phyloP scores from a whole-genome alignment of 2,329 filamentous ascomycete species.

The Botrytis cinerea region DNA sequence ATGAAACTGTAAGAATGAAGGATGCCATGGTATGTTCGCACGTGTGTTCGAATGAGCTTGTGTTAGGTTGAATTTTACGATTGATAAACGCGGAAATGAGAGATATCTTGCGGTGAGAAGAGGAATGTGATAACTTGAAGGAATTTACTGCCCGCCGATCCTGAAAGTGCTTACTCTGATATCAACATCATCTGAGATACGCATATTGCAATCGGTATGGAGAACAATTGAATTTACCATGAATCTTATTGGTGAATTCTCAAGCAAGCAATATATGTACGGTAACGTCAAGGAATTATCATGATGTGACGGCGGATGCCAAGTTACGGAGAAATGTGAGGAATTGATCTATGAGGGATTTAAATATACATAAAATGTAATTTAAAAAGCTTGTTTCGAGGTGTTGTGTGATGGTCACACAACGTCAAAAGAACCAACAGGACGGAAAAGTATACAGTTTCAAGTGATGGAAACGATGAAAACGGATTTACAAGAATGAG shows the following conservation, averaged over 20 bases:
- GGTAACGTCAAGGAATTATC: background rate
- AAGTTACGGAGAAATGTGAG: constrained; percentile 14
- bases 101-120: background rate
- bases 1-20: background rate
- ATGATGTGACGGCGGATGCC: background rate
- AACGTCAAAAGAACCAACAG: background rate
- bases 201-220: background rate
- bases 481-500: background rate
- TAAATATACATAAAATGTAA: constrained; percentile 4
- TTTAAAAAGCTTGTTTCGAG: constrained; percentile 19
- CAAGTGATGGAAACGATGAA: background rate
- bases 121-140: constrained; percentile 8
- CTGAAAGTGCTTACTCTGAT: constrained; percentile 3
- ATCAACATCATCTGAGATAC: constrained; percentile 5
- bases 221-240: background rate
- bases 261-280: background rate
- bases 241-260: background rate
- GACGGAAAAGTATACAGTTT: background rate
- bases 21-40: background rate
- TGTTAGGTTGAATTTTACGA: background rate
- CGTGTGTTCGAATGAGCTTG: constrained; percentile 8
- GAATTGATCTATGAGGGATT: constrained; percentile 15
- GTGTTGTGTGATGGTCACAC: constrained; percentile 2
- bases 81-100: background rate
- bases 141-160: background rate